Evolutionary conservation across 2,329 filamentous ascomycete genomes (phyloP).

Genomic region (Fusarium nematophilum): DNA sequence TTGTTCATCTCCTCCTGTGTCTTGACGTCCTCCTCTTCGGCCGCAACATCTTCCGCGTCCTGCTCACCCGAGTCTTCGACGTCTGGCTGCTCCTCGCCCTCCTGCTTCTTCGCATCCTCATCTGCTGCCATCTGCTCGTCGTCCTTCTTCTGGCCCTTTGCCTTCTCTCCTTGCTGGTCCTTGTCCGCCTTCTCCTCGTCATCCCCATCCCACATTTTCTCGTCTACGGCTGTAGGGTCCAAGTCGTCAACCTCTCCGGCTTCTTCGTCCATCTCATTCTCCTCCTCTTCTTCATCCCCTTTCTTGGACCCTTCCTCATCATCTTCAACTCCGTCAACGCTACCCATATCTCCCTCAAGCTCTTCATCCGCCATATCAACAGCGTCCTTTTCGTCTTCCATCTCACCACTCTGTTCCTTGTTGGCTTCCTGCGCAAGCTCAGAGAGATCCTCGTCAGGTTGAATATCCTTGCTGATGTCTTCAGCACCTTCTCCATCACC

Average conservation of each 20-base stretch:
- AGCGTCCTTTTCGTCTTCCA: constrained; percentile 84
- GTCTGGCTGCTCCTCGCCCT: constrained; percentile 52
- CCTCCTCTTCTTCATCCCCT: constrained; percentile 72
- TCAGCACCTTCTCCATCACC: constrained; percentile 96
- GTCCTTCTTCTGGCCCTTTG: constrained; percentile 75
- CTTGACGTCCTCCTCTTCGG: constrained; percentile 67
- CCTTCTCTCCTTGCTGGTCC: constrained; percentile 79
- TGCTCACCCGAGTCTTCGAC: constrained; percentile 58
- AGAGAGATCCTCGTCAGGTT: constrained; percentile 90
- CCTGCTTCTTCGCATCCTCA: constrained; percentile 66
- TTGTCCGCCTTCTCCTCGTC: constrained; percentile 84
- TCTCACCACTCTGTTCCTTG: constrained; percentile 71
- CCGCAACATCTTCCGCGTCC: constrained; percentile 68
- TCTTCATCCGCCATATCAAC: constrained; percentile 95
- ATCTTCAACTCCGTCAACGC: constrained; percentile 70
- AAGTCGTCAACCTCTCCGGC: constrained; percentile 91
- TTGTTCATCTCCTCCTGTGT: constrained; percentile 67
- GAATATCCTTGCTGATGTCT: constrained; percentile 97
- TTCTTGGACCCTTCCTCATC: constrained; percentile 70
- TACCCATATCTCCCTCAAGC: constrained; percentile 84
- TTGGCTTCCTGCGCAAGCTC: constrained; percentile 90
- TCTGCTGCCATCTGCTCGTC: constrained; percentile 70
- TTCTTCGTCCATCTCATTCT: constrained; percentile 88
- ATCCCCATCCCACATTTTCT: constrained; percentile 98
- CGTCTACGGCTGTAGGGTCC: constrained; percentile 90